Base-by-base conservation (phyloP, 1,284 basidiomycete species). In the Volvariella surrecta region DNA sequence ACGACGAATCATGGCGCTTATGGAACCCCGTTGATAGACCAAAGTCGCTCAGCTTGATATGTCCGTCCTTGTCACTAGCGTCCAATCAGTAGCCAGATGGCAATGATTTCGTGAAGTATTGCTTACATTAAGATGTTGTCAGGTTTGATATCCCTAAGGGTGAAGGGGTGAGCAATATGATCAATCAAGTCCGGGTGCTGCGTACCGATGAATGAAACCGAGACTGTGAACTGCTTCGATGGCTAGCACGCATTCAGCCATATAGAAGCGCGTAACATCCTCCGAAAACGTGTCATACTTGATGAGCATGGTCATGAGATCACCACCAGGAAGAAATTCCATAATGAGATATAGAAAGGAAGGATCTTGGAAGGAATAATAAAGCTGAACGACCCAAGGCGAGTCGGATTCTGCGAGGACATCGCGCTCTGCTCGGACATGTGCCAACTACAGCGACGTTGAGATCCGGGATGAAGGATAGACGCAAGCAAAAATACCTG, bases 221-320 rank as follows among this genome's bases (percentile, higher is more conserved):
- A 95, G 75, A 54, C 89, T 84, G 67, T 95, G 92, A 6, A 94
- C 89, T 2, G 89, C 87, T 58, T 93, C 89, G 49, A 92, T 88
- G 7, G 90, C 92, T 21, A 95, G 68, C 44, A 90, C 84, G 60
- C 89, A 92, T 68, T 99, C 89, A 21, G 95, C 95, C 62, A 98
- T 94, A 66, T 68, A 99, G 66, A 99, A 99, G 43, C 96, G 78
- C 41, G 93, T 95, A 10, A 99, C 95, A 57, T 99, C 96, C 63
- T 99, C 95, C 0, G 90, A 91, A 66, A 99, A 99, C 0, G 94
- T 98, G 60, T 99, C 96, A 65, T 99, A 98, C 66, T 99, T 98
- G 75, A 99, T 99, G 47, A 99, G 74, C 96, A 98, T 99, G 19
- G 84, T 87, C 96, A 99, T 99, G 48, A 99, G 71, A 62, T 99